phyloP scores from a whole-genome alignment of 306 rosid species.

The Vigna reflexopilosa region DNA sequence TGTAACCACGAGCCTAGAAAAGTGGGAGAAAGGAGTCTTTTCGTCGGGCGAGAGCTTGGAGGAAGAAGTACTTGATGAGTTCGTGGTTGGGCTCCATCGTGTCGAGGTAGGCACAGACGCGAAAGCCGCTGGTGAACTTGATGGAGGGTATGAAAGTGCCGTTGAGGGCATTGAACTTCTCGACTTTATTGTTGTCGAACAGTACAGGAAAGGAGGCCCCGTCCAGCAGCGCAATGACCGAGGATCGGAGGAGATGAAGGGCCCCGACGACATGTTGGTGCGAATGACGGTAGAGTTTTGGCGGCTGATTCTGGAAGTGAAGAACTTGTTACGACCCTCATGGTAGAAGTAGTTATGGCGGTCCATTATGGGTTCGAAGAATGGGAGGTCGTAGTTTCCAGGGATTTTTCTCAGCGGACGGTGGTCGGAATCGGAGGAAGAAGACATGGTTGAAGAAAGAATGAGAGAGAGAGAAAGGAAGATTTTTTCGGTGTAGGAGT shows the following conservation, averaged over 20 bases:
- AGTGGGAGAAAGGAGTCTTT: slow-evolving; percentile 60
- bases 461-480: too few species aligned
- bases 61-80: slow-evolving; percentile 52
- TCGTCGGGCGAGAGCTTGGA: slow-evolving; percentile 40
- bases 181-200: slow-evolving; percentile 64
- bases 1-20: slow-evolving; percentile 13
- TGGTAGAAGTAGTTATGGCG: slow-evolving; percentile 68
- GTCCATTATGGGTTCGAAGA: slow-evolving; percentile 66
- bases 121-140: slow-evolving; percentile 68
- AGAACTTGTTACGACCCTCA: slow-evolving; percentile 68
- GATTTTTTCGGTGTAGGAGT: too few species aligned
- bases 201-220: slow-evolving; percentile 66
- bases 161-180: slow-evolving; percentile 62
- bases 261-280: slow-evolving; percentile 82
- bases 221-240: slow-evolving; percentile 67
- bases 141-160: slow-evolving; percentile 87
- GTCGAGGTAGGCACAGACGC: slow-evolving; percentile 70
- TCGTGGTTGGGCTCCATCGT: slow-evolving; percentile 59
- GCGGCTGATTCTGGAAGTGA: slow-evolving; percentile 49
- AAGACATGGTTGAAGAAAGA: too few species aligned
- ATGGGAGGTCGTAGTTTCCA: slow-evolving; percentile 62
- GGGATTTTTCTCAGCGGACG: slow-evolving; percentile 68
- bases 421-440: not conserved
- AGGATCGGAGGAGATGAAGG: slow-evolving; percentile 62
- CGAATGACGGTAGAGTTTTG: slow-evolving; percentile 67